phyloP scores from a whole-genome alignment of 2,329 filamentous ascomycete genomes.

The Cercospora sojina region DNA sequence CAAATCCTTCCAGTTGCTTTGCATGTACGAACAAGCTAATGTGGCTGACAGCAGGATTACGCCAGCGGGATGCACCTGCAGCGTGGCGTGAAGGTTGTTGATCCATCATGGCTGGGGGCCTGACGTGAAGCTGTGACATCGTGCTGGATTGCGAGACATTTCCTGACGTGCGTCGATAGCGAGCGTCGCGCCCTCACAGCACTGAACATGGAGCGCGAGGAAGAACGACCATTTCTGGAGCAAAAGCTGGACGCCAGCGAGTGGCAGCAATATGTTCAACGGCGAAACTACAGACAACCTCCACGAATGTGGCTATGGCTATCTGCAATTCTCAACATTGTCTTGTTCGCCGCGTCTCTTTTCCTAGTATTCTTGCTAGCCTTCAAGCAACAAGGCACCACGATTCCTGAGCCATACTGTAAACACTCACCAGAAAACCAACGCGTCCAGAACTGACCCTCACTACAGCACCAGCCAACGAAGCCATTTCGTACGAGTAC shows the following conservation, averaged over 20 bases:
- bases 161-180: background rate
- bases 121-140: constrained; percentile 1
- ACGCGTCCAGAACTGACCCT: background rate
- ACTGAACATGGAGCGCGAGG: constrained; percentile 10
- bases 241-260: background rate
- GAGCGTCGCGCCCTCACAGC: background rate
- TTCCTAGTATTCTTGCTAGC: constrained; percentile 15
- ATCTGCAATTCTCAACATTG: constrained; percentile 4
- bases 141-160: background rate
- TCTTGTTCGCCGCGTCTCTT: constrained; percentile 10
- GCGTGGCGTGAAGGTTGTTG: background rate
- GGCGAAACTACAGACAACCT: background rate
- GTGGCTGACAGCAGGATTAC: constrained; percentile 4
- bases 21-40: constrained; percentile 5
- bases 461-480: constrained; percentile 13
- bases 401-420: constrained; percentile 19
- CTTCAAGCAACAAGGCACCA: constrained; percentile 3
- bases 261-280: background rate
- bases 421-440: background rate
- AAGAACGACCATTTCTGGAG: constrained; percentile 8
- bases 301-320: constrained; percentile 10
- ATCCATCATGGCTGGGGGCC: background rate
- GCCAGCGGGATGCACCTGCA: constrained; percentile 8
- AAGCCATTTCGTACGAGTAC: constrained; percentile 18
- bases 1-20: background rate